Evolutionary conservation across 306 rosid genomes (phyloP), one percentile per base, ranked within the genome.

Genomic region (Acmispon strigosus): DNA sequence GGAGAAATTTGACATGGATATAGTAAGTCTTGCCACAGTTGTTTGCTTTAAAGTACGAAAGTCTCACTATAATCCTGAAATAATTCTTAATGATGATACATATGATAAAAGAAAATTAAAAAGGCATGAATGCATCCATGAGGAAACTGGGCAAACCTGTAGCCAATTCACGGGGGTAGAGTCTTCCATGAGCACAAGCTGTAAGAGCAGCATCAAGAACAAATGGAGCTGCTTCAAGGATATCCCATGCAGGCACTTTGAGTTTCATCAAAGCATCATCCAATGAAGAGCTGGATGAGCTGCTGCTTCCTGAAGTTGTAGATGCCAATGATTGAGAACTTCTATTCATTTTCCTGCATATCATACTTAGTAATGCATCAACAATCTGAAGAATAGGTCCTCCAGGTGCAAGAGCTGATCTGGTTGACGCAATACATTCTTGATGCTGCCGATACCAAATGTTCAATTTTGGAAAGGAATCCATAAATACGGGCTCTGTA

Each of bases 181-280:
- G 89, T 72, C 85, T 86, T 75, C 96, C 99, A 56, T 94, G 97
- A 58, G 96, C 92, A 78, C 97, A 94, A 59, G 99, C 97, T 50
- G 96, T 87, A 53, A 94, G 81, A 73, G 97, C 99, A 62, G 97
- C 96, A 82, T 94, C 96, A 84, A 89, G 90, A 78, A 94, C 96
- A 67, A 87, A 89, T 41, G 99, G 99, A 79, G 85, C 82, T 54
- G 96, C 97, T 86, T 87, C 96, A 80, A 94, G 82, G 72, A 94
- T 89, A 87, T 94, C 99, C 99, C 99, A 94, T 66, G 97, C 97
- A 15, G 97, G 99, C 81, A 94, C 89, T 79, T 84, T 87, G 61
- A 96, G 96, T 79, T 96, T 91, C 75, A 85, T 16, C 65, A 81
- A 65, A 66, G 57, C 50, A 54, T 89, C 97, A 77, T 89, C 97